These are phyloP conservation scores for Ettlia oleoabundans DNA, from an alignment of 139 green algal species.

Conservation along the genomic window DNA sequence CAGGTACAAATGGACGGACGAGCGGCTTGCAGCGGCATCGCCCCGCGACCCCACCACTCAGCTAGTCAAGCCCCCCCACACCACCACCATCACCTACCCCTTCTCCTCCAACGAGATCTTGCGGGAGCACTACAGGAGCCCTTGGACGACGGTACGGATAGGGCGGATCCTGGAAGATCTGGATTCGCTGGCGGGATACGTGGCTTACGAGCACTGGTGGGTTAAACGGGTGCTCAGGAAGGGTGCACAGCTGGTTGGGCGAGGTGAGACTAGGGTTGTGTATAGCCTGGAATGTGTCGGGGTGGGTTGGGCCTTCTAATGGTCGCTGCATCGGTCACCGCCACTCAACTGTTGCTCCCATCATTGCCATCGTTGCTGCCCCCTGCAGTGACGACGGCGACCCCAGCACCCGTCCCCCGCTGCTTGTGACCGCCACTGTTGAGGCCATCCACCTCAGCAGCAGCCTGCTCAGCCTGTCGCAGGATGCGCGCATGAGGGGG, in stretches of 20 bases:
- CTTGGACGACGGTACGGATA: conserved; percentile 75
- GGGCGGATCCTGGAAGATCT: conserved; percentile 87
- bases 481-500: conserved; percentile 37
- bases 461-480: neutral
- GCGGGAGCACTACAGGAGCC: conserved; percentile 55
- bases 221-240: neutral
- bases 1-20: conserved; percentile 15
- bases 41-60: neutral
- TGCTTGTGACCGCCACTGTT: conserved; percentile 82
- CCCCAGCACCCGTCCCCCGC: conserved; percentile 49
- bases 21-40: conserved; percentile 2
- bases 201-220: conserved; percentile 71
- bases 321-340: neutral
- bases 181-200: conserved; percentile 81
- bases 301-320: no score
- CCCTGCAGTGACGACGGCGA: conserved; percentile 45
- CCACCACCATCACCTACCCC: neutral
- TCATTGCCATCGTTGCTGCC: neutral
- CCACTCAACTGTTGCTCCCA: neutral
- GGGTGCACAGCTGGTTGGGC: no score
- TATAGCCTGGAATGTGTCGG: neutral
- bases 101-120: conserved; percentile 14
- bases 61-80: neutral
- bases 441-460: conserved; percentile 68
- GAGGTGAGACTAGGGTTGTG: neutral